Evolutionary conservation across 306 rosid genomes (phyloP), one percentile per base, ranked within the genome.

Genomic region (Dalbergia cochinchinensis): DNA sequence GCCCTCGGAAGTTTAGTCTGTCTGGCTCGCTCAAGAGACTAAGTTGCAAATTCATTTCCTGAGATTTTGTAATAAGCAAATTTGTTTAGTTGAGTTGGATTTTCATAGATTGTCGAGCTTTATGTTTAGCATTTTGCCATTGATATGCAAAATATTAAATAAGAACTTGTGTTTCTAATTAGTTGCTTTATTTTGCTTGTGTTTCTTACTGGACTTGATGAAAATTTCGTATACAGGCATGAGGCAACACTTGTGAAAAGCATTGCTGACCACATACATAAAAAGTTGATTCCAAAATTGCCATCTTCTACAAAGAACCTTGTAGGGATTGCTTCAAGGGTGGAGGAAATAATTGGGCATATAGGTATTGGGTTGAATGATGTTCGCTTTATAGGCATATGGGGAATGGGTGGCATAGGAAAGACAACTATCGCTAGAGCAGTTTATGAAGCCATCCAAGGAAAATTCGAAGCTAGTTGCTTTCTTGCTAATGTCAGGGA

Each of bases 391-490:
- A 55, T 81, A 42, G 88, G 88, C 35, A 81, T 85, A 60, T 73
- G 80, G 78, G 88, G 85, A 20, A 85, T 73, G 83, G 75, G 85
- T 0, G 83, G 81, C 11, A 78, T 83, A 9, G 83, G 86, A 7
- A 83, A 83, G 58, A 71, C 86, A 22, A 83, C 83, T 7, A n/a
- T 82, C 22, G 88, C 88, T 5, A 68, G 83, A 73, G 15, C 11
- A 26, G 51, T 82, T 8, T 85, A 82, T 11, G 76, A 85, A 6
- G 31, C 67, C 13, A 69, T 79, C 50, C 22, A 20, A 20, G n/a
- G 55, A 85, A 11, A 73, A 0, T 62, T 69, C 44, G 7, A 66
- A 14, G 59, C 34, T 54, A 69, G 71, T 74, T 78, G 82, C 75
- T 85, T 85, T 54, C 55, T 85, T 61, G 70, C 67, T 9, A 44